Percentiles rank a stretch among this genome's conserved stretches.
phyloP scores from a whole-genome alignment of 2,329 filamentous ascomycete species.

The Venturia effusa region DNA sequence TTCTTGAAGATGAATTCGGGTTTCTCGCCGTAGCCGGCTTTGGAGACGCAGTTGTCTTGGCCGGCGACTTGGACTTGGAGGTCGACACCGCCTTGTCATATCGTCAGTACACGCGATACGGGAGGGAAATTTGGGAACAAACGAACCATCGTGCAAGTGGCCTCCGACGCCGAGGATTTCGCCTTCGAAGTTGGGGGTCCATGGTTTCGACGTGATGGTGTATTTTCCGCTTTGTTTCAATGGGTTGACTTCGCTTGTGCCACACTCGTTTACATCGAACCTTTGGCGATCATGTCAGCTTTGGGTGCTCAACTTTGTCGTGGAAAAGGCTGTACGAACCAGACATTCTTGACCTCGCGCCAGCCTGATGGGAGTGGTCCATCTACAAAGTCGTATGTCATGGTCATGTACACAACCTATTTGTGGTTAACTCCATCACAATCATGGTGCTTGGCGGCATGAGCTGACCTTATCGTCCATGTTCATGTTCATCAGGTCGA shows the following conservation, averaged over 20 bases:
- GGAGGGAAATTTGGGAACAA: neutral
- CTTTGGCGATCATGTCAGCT: constrained; percentile 6
- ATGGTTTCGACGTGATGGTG: neutral
- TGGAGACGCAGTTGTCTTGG: neutral
- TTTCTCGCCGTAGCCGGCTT: neutral
- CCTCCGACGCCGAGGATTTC: constrained; percentile 8
- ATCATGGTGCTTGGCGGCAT: no score
- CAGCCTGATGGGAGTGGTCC: constrained; percentile 3
- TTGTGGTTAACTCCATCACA: neutral
- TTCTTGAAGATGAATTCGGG: neutral
- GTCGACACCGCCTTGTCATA: neutral
- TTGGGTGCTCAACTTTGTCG: neutral
- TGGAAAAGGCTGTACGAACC: neutral
- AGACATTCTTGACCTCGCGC: constrained; percentile 7
- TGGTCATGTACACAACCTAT: constrained; percentile 8
- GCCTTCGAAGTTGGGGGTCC: constrained; percentile 9
- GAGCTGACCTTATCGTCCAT: constrained; percentile 7
- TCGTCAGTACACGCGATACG: neutral
- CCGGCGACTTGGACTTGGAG: constrained; percentile 3
- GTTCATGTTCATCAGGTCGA: no score
- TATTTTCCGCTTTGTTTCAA: constrained; percentile 2
- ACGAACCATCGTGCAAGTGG: constrained; percentile 8
- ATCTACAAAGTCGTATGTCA: constrained; percentile 10
- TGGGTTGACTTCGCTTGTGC: constrained; percentile 7
- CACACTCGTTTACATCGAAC: constrained; percentile 10